Evolutionary conservation across 116 monocot species (phyloP), one percentile per base, ranked within the genome.

Genomic region (Papilionanthe hybrid): DNA sequence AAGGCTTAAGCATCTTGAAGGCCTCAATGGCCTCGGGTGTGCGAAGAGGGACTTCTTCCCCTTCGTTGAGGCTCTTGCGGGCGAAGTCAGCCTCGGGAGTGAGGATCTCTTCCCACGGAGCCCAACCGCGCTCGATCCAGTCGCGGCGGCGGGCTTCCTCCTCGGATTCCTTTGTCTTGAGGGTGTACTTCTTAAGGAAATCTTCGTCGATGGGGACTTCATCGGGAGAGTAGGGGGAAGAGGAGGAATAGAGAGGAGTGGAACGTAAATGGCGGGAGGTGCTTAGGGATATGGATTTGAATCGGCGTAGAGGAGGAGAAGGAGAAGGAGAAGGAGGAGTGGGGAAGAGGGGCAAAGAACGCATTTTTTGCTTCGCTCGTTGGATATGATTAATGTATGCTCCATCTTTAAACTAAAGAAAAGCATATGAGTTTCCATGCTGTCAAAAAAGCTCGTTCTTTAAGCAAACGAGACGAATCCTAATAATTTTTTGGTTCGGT

Each of bases 101-200:
- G 75, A 96, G 90, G 80, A 92, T 86, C 79, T 96, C 96, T 84
- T 96, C 96, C 96, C 96, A 96, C 0, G 96, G 96, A 1, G 96
- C 96, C 96, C 96, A 96, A 1, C 92, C 94, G 12, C 92, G 92
- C 81, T 94, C 89, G 75, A 91, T 76, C 96, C 96, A 96, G 82
- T 90, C 86, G 15, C 87, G 79, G 75, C 90, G 89, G 43, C 96
- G 92, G 48, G 92, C 90, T 67, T 85, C 93, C 0, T 93, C 91
- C 81, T 96, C 96, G 67, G 92, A 78, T 37, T 92, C 88, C 72
- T 71, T 81, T 47, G 87, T 89, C 25, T 81, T 79, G 22, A 90
- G 85, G 45, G 83, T 82, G 82, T 86, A 93, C 18, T 80, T 71
- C n/a, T 81, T 66, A 65, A 90, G 84, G 87, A 92, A 90, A 0